Evolutionary conservation across 805 yeast species (phyloP).

Genomic region (Candida rishiriensis): DNA sequence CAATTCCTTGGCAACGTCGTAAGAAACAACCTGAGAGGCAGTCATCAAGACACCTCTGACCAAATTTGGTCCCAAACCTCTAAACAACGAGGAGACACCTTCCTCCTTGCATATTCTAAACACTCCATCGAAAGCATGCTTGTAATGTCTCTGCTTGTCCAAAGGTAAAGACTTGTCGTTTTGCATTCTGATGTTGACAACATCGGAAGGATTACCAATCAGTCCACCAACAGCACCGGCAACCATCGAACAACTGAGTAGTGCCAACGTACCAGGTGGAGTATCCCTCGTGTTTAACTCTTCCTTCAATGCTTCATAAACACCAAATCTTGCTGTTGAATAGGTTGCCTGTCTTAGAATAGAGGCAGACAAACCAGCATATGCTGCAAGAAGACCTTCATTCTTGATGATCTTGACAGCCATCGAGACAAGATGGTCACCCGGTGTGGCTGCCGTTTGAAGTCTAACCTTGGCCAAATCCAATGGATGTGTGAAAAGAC

Average conservation of each 20-base stretch:
- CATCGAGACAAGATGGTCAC: conserved; percentile 59
- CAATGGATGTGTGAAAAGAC: conserved; percentile 71
- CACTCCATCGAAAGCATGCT: conserved; percentile 76
- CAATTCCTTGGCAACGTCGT: conserved; percentile 65
- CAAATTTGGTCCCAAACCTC: conserved; percentile 76
- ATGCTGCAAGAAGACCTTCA: conserved; percentile 69
- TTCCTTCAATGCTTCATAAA: conserved; percentile 75
- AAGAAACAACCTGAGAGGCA: conserved; percentile 85
- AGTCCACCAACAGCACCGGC: conserved; percentile 82
- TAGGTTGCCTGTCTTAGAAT: conserved; percentile 83
- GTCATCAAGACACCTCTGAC: conserved; percentile 85
- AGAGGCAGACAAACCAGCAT: conserved; percentile 80
- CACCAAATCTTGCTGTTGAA: conserved; percentile 81
- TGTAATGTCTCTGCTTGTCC: conserved; percentile 65
- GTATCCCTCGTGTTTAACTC: conserved; percentile 36
- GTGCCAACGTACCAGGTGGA: conserved; percentile 45
- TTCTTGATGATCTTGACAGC: conserved; percentile 51
- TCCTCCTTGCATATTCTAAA: conserved; percentile 56
- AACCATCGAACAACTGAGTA: conserved; percentile 78
- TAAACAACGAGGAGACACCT: conserved; percentile 51
- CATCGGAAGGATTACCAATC: conserved; percentile 85
- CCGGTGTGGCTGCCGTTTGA: conserved; percentile 70
- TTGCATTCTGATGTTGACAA: conserved; percentile 87
- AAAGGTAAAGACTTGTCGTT: conserved; percentile 70
- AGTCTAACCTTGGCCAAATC: conserved; percentile 84